Evolutionary conservation across 768 basidiomycete species (phyloP).

Genomic region (Hygrophorus pudorinus): DNA sequence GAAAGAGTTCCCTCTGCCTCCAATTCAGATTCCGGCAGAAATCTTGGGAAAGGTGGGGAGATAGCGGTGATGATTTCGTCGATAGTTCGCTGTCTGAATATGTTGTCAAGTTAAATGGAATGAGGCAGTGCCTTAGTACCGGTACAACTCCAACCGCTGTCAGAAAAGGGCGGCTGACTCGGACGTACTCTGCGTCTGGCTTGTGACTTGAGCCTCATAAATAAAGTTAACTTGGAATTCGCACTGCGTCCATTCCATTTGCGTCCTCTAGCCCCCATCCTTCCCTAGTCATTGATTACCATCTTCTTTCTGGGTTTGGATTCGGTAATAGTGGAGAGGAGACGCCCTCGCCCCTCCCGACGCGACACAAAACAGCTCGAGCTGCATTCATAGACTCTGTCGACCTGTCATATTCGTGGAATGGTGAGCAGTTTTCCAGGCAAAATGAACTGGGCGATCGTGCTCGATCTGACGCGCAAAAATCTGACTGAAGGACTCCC

Average conservation of each 20-base stretch:
- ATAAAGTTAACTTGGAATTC: conserved; percentile 7
- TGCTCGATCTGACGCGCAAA: conserved; percentile 17
- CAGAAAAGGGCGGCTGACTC: too few species aligned
- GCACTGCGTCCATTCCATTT: neutral
- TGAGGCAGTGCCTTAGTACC: neutral
- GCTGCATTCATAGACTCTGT: conserved; percentile 6
- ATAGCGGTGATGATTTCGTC: neutral
- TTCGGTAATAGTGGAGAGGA: neutral
- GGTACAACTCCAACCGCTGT: too few species aligned
- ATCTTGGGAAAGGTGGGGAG: neutral
- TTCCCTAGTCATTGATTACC: neutral
- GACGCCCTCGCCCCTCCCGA: conserved; percentile 17
- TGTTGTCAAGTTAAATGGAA: neutral
- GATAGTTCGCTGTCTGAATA: too few species aligned
- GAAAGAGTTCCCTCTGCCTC: conserved; percentile 3
- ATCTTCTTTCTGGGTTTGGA: too few species aligned
- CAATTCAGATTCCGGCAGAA: neutral
- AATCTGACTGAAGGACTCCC: conserved; percentile 42
- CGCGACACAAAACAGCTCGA: conserved; percentile 24
- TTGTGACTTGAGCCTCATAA: conserved; percentile 12
- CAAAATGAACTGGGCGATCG: conserved; percentile 13
- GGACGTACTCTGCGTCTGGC: neutral
- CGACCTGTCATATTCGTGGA: conserved; percentile 7
- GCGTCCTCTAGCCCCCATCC: neutral
- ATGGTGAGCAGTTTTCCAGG: conserved; percentile 18